Evolutionary conservation across 2,329 filamentous ascomycete genomes (phyloP).

Genomic region (Neoscytalidium dimidiatum): DNA sequence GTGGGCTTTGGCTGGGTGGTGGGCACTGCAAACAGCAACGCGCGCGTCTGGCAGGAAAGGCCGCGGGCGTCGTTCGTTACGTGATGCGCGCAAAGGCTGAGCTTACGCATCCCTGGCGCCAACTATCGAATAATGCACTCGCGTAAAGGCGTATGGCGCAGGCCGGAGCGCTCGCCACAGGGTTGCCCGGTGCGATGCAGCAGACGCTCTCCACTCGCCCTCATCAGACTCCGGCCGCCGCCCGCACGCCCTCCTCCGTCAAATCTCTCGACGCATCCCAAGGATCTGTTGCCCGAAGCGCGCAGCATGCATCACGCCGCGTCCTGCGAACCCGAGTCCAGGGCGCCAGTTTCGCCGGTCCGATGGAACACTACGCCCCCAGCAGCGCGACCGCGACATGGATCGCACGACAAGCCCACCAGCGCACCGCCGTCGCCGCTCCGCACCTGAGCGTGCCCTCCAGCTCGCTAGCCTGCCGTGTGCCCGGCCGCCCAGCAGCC

Average conservation of each 20-base stretch:
- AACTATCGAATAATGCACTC: slow-evolving; percentile 16
- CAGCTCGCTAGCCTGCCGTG: background rate
- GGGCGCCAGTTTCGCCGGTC: slow-evolving; percentile 18
- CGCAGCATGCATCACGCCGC: slow-evolving; percentile 15
- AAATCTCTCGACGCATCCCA: slow-evolving; percentile 17
- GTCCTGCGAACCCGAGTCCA: slow-evolving; percentile 16
- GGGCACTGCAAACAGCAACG: slow-evolving; percentile 11
- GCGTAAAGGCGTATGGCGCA: slow-evolving; percentile 14
- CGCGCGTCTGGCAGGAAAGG: slow-evolving; percentile 7
- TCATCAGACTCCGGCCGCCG: slow-evolving; percentile 14
- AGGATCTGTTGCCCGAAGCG: slow-evolving; percentile 12
- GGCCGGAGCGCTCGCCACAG: slow-evolving; percentile 8
- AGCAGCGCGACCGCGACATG: slow-evolving; percentile 12
- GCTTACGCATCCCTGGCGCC: slow-evolving; percentile 17
- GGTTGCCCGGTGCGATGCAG: slow-evolving; percentile 16
- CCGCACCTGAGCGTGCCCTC: background rate
- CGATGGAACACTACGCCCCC: slow-evolving; percentile 18
- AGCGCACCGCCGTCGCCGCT: slow-evolving; percentile 4
- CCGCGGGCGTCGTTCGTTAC: slow-evolving; percentile 1
- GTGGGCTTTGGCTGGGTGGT: no score
- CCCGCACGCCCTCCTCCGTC: slow-evolving; percentile 1
- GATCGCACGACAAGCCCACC: slow-evolving; percentile 17
- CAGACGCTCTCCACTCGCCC: slow-evolving; percentile 15
- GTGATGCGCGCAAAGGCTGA: slow-evolving; percentile 14
- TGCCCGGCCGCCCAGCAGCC: background rate